Percentiles rank a stretch among this genome's conserved stretches.
Conservation (phyloP, 345 rosid species). For the Eucalyptus tenuipes region DNA sequence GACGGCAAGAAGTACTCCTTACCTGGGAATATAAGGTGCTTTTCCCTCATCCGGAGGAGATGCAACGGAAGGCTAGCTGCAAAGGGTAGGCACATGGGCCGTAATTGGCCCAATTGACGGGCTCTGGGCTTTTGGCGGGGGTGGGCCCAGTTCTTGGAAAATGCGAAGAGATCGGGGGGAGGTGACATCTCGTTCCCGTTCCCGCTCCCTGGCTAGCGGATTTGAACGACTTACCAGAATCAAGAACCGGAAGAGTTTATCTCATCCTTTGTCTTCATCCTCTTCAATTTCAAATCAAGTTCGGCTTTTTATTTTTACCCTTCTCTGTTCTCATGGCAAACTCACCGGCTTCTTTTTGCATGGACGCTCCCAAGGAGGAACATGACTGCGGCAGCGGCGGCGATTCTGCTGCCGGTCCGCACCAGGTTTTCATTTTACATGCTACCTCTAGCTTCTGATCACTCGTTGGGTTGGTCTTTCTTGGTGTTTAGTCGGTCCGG, state of each 20-base stretch:
- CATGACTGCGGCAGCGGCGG: neutral
- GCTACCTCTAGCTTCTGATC: neutral
- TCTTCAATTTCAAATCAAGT: neutral
- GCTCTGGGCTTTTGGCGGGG: neutral
- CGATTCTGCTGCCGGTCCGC: no score
- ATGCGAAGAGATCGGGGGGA: no score
- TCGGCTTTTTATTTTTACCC: neutral
- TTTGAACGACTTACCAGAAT: neutral
- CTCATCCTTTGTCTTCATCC: neutral
- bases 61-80: conserved; percentile 80
- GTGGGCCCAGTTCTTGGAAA: neutral
- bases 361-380: neutral
- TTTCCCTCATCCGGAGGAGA: conserved; percentile 86
- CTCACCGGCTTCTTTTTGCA: neutral
- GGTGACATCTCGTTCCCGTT: no score
- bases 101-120: neutral
- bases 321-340: neutral
- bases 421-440: neutral
- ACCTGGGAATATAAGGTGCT: conserved; percentile 77
- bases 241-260: neutral
- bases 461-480: neutral
- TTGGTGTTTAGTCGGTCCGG: neutral
- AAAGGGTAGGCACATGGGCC: conserved; percentile 73
- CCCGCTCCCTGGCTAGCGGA: neutral
- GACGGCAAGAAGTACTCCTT: conserved; percentile 86